phyloP scores from a whole-genome alignment of 352 stramenopile species.

The Globisporangium barbulae region DNA sequence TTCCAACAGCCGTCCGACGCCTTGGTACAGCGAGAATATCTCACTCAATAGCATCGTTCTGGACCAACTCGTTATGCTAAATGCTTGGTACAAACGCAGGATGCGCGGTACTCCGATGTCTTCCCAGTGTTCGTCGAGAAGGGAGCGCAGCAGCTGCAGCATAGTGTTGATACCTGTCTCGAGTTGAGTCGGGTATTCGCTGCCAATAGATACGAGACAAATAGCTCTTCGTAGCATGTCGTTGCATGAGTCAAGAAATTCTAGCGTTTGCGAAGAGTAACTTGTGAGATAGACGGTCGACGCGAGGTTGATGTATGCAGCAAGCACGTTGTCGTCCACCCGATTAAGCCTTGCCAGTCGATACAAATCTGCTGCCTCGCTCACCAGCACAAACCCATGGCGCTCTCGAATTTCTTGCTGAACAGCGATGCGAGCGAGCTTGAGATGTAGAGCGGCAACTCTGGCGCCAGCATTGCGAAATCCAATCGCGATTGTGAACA shows the following conservation, averaged over 20 bases:
- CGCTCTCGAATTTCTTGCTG: not conserved
- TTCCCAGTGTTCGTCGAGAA: slow-evolving; percentile 5
- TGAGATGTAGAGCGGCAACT: slow-evolving; percentile 2
- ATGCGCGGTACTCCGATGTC: not conserved
- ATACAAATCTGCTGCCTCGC: not conserved
- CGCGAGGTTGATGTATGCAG: not conserved
- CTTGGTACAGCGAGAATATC: slow-evolving; percentile 23
- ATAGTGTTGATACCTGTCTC: not conserved
- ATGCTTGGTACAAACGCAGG: not conserved
- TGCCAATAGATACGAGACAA: not conserved
- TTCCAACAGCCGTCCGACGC: slow-evolving; percentile 21
- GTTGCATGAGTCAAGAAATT: slow-evolving; percentile 8
- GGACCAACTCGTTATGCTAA: slow-evolving; percentile 10
- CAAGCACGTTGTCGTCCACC: not conserved
- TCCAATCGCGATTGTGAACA: not conserved
- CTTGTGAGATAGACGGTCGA: not conserved
- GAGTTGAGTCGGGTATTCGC: not conserved
- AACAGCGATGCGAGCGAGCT: not conserved
- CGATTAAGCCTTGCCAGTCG: not conserved
- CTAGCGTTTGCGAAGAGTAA: slow-evolving; percentile 1
- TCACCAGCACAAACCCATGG: not conserved
- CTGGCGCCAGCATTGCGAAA: not conserved
- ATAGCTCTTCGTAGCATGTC: not conserved
- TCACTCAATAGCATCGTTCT: slow-evolving; percentile 16
- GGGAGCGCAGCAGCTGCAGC: not conserved